Percentiles rank a stretch among this genome's conserved stretches.
Conservation (phyloP, 495 filamentous ascomycete species). For the Penicillium fimorum region DNA sequence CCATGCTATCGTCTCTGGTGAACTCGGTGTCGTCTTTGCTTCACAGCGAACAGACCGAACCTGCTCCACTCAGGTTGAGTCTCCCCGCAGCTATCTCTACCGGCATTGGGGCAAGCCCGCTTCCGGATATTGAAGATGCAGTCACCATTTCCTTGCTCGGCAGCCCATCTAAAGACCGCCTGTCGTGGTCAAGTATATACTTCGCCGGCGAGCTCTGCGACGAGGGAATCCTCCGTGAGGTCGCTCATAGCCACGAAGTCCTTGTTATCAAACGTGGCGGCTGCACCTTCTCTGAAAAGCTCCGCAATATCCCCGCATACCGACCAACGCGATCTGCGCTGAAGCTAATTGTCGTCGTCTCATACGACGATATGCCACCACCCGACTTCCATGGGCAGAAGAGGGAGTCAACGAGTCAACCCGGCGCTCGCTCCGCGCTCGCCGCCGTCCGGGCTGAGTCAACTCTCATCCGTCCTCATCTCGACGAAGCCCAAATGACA, state of each 20-base stretch:
- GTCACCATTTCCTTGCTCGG: slow-evolving; percentile 41
- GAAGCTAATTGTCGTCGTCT: slow-evolving; percentile 82
- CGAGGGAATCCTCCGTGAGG: slow-evolving; percentile 55
- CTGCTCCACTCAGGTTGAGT: slow-evolving; percentile 39
- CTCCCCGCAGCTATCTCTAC: slow-evolving; percentile 70
- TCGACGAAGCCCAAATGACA: slow-evolving; percentile 74
- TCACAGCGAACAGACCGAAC: slow-evolving; percentile 38
- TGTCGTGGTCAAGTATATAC: slow-evolving; percentile 70
- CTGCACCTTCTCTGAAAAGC: slow-evolving; percentile 81
- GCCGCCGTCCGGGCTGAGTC: slow-evolving; percentile 44
- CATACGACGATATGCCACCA: slow-evolving; percentile 48
- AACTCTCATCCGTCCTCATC: slow-evolving; percentile 63
- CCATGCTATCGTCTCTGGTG: slow-evolving; percentile 55
- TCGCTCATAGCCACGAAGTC: slow-evolving; percentile 68
- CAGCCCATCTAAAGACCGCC: slow-evolving; percentile 39
- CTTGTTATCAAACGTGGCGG: slow-evolving; percentile 81
- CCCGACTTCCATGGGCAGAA: not conserved
- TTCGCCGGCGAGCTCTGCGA: slow-evolving; percentile 69
- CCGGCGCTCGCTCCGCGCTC: slow-evolving; percentile 17
- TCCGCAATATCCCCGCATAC: slow-evolving; percentile 77
- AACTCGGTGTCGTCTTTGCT: slow-evolving; percentile 57
- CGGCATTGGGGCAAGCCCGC: slow-evolving; percentile 70
- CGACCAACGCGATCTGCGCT: slow-evolving; percentile 57
- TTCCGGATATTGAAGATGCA: slow-evolving; percentile 66
- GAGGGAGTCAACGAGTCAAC: not conserved